A percentile compares a stretch with the other conserved stretches of the same genome.
Evolutionary conservation across 257 asterid genomes (phyloP).

Genomic region (Ajuga chamaepitys): DNA sequence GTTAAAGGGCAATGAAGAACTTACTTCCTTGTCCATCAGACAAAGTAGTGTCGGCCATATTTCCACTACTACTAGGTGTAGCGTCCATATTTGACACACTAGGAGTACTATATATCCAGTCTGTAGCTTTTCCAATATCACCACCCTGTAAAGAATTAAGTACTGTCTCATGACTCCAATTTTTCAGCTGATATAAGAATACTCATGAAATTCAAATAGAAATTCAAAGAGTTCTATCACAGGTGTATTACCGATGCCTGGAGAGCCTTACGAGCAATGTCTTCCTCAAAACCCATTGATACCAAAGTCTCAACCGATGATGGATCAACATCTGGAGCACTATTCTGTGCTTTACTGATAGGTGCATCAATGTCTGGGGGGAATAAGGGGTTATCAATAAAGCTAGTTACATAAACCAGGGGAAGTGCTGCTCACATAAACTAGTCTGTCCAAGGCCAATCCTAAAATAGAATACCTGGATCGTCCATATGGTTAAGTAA

Average conservation of each 20-base stretch:
- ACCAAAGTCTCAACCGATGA: conserved; percentile 63
- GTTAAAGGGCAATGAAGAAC: conserved; percentile 23
- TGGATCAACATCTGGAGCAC: conserved; percentile 49
- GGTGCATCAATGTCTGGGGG: conserved; percentile 76
- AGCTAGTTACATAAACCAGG: conserved; percentile 3
- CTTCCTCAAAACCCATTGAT: conserved; percentile 87
- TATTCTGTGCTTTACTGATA: conserved; percentile 35
- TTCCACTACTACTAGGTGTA: conserved; percentile 45
- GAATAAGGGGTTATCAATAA: conserved; percentile 8
- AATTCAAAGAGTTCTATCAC: background rate
- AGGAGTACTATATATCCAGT: conserved; percentile 85
- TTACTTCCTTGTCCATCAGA: conserved; percentile 98
- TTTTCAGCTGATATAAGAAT: background rate
- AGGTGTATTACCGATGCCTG: conserved; percentile 60
- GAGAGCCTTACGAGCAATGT: conserved; percentile 73
- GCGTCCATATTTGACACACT: conserved; percentile 44
- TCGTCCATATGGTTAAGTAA: conserved; percentile 79
- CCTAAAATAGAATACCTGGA: conserved; percentile 46
- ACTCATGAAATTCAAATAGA: background rate
- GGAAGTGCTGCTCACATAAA: background rate
- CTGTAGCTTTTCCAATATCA: conserved; percentile 89
- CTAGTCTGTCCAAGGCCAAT: conserved; percentile 10
- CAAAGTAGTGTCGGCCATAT: conserved; percentile 40
- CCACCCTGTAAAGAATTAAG: conserved; percentile 50
- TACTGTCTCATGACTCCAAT: background rate